These are phyloP conservation scores for Moricandia arvensis DNA, from an alignment of 345 rosid species.

Conservation along the genomic window DNA sequence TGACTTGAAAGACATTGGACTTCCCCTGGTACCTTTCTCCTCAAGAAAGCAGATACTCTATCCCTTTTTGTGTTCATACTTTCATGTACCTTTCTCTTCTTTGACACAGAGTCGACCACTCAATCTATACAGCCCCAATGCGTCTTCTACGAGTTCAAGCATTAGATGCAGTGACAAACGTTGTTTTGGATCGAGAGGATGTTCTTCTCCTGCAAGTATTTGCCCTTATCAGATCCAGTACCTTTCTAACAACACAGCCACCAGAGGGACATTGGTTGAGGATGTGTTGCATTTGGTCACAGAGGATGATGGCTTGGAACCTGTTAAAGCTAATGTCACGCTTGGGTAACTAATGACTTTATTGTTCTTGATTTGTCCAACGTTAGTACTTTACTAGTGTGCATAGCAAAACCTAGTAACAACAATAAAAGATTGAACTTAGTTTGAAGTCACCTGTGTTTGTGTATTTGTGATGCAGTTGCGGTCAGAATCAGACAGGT, in stretches of 20 bases:
- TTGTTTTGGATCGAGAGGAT: constrained; percentile 42
- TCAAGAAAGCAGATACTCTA: background rate
- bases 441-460: background rate
- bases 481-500: constrained; percentile 82
- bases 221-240: constrained; percentile 54
- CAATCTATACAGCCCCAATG: constrained; percentile 62
- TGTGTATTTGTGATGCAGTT: constrained; percentile 46
- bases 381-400: too few species aligned
- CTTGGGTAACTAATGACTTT: constrained; percentile 49
- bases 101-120: constrained; percentile 44
- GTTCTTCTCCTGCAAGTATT: constrained; percentile 46
- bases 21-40: constrained; percentile 34
- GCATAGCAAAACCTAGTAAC: background rate
- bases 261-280: constrained; percentile 57
- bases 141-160: constrained; percentile 59
- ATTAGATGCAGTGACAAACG: constrained; percentile 56
- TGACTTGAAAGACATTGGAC: constrained; percentile 33
- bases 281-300: constrained; percentile 60
- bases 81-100: background rate
- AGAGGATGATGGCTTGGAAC: constrained; percentile 36
- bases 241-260: constrained; percentile 46
- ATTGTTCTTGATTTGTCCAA: too few species aligned
- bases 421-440: too few species aligned
- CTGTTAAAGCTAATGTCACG: constrained; percentile 48
- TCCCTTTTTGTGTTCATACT: background rate